These are phyloP conservation scores for Auriscalpium orientale DNA, from an alignment of 768 basidiomycete genomes.

Conservation along the genomic window DNA sequence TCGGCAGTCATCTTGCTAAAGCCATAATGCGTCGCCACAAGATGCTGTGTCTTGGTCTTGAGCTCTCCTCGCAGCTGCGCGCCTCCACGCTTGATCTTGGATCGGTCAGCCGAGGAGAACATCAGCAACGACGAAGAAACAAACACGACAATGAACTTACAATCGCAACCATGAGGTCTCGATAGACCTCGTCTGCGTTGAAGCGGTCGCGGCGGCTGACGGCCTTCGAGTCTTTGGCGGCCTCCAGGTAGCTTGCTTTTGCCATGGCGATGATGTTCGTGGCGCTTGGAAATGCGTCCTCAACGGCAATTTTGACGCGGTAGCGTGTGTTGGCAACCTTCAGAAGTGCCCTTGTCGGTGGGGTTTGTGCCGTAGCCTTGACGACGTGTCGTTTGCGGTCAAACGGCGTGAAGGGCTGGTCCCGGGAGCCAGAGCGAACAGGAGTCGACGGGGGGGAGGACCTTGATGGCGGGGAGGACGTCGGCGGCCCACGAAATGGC, in stretches of 20 bases:
- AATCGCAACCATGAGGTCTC: neutral
- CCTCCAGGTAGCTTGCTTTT: neutral
- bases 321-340: neutral
- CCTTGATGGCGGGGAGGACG: neutral
- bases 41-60: neutral
- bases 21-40: neutral
- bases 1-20: neutral
- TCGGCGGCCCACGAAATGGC: neutral
- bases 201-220: neutral
- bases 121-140: neutral
- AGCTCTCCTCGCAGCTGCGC: neutral
- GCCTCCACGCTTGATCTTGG: neutral
- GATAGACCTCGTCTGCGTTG: neutral
- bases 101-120: neutral
- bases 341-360: neutral
- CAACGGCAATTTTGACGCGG: neutral
- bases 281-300: neutral
- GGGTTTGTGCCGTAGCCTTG: too few relatives aligned
- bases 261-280: neutral
- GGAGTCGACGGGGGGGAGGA: too few relatives aligned
- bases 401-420: too few relatives aligned
- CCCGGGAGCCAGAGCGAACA: too few relatives aligned
- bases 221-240: neutral
- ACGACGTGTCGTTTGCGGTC: too few relatives aligned
- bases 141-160: neutral